Base-by-base conservation (phyloP, 192 early-diverging fungal species). In the Coemansia umbellata region DNA sequence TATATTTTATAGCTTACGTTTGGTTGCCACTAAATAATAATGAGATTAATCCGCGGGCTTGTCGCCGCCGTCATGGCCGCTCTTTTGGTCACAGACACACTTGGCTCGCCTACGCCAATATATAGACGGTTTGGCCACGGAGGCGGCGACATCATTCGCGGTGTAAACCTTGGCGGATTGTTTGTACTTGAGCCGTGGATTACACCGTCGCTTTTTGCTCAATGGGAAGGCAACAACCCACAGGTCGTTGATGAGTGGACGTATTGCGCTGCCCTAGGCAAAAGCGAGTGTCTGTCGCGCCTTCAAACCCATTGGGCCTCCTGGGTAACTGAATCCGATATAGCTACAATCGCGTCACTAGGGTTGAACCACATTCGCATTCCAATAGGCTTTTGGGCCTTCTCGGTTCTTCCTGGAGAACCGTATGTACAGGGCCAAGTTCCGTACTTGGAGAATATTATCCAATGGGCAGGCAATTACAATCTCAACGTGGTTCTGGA, bases 141-240 rank as follows among this genome's bases (percentile, higher is more conserved):
- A 15, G 39, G 64, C 14, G 53, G 53, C 15, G 75, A 68, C 18
- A 22, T 63, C 3, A 87, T 80, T 17, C 75, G 82, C 31, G 82
- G 81, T 7, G 74, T 79, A 15, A 84, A 84, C 30, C 56, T 84
- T 8, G 82, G 82, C 47, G 81, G 81, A 8, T 62, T 79, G 56
- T 70, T 84, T 30, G 76, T 84, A 31, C 74, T 84, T 13, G 83
- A 84, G 47, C 79, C 71, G 14, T 84, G 83, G 83, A 82, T 84
- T 36, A 69, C 45, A 5, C 78, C 78, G 28, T 73, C 69, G 6
- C 48, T 80, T 0, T 77, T 78, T 33, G 47, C 58, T 26, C 55
- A 78, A 21, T 82, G 79, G 66, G 59, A 80, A 11, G 43, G 66
- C 1, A 28, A 15, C 19, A 58, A 48, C 52, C 33, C 53, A 5